phyloP scores from a whole-genome alignment of 2,329 filamentous ascomycete species.

The Tolypocladium endophyticum region DNA sequence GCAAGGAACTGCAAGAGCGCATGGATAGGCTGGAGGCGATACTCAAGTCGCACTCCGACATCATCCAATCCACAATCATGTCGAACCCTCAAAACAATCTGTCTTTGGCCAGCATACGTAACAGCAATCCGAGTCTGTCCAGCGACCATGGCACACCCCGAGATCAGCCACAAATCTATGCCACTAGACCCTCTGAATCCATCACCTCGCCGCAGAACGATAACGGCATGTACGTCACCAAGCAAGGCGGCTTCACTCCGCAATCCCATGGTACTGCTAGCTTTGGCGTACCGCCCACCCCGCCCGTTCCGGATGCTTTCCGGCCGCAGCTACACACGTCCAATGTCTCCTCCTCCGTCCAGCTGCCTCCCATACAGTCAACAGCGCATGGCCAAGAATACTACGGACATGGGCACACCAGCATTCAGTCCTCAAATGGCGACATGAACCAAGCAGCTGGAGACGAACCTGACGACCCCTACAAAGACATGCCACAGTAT shows the following conservation, averaged over 20 bases:
- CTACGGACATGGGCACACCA: constrained; percentile 31
- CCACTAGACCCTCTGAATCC: constrained; percentile 31
- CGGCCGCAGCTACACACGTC: constrained; percentile 31
- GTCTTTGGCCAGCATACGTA: constrained; percentile 30
- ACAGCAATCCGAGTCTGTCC: constrained; percentile 38
- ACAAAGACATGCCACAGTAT: constrained; percentile 64
- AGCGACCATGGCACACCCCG: constrained; percentile 48
- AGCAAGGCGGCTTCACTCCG: constrained; percentile 38
- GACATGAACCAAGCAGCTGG: constrained; percentile 30
- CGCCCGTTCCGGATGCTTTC: constrained; percentile 38
- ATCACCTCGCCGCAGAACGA: constrained; percentile 45
- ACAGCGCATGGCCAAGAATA: constrained; percentile 37
- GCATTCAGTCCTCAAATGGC: constrained; percentile 43
- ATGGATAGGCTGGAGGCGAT: constrained; percentile 60
- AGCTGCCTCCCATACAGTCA: constrained; percentile 23
- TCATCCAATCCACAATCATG: constrained; percentile 47
- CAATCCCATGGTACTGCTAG: constrained; percentile 34
- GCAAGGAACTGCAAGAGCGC: constrained; percentile 61
- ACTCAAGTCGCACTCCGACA: constrained; percentile 53
- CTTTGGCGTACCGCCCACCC: constrained; percentile 36
- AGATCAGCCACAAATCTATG: constrained; percentile 35
- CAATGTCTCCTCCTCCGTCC: constrained; percentile 26
- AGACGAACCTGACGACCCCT: constrained; percentile 18
- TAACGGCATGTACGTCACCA: constrained; percentile 49
- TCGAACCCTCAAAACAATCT: constrained; percentile 18